These are phyloP conservation scores for Pseudogymnoascus pannorum DNA, from an alignment of 2,329 filamentous ascomycete genomes.

Conservation along the genomic window DNA sequence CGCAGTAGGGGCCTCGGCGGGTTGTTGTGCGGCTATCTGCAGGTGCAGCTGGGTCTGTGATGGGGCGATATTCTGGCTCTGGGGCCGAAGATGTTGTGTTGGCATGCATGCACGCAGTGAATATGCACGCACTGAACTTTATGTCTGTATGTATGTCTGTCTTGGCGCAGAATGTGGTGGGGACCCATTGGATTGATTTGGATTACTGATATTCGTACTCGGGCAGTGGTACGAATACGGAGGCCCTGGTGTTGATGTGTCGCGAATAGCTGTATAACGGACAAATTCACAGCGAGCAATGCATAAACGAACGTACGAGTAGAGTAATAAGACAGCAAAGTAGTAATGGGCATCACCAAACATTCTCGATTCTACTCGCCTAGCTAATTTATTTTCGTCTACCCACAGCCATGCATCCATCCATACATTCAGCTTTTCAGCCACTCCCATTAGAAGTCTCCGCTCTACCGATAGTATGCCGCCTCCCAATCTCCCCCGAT, in stretches of 20 bases:
- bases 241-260: neutral
- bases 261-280: neutral
- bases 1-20: neutral
- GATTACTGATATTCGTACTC: neutral
- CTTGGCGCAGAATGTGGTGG: neutral
- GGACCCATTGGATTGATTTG: neutral
- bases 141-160: neutral
- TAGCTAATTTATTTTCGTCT: neutral
- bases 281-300: neutral
- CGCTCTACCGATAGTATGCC: neutral
- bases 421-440: neutral
- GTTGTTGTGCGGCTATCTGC: neutral
- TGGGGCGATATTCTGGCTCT: no score
- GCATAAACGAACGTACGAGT: neutral
- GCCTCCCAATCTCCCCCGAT: neutral
- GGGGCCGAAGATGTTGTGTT: no score
- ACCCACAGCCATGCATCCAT: neutral
- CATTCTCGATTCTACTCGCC: neutral
- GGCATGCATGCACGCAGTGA: no score
- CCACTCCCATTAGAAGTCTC: neutral
- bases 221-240: neutral
- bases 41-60: neutral
- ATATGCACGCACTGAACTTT: no score
- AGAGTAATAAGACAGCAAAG: neutral
- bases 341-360: neutral